Conservation (phyloP, 2,329 filamentous ascomycete species). For the Polychaeton citri region DNA sequence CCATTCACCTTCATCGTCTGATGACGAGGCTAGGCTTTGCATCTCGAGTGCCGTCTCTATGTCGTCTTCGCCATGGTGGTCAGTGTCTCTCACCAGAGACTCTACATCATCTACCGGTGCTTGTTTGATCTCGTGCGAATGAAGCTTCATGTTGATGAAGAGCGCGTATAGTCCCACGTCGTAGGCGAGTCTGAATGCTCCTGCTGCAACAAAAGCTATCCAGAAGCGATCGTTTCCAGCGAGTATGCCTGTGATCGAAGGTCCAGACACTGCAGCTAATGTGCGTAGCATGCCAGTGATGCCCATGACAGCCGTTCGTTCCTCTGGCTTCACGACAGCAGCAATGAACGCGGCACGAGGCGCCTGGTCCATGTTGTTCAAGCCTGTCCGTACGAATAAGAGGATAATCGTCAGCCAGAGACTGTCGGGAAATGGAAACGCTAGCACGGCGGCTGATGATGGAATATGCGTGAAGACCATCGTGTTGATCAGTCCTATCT, state of each 20-base stretch:
- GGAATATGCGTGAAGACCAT: constrained; percentile 49
- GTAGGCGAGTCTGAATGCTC: constrained; percentile 40
- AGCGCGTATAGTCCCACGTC: constrained; percentile 46
- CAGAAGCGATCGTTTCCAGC: constrained; percentile 43
- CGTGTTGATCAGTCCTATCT: constrained; percentile 47
- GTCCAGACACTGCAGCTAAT: constrained; percentile 42
- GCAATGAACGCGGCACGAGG: constrained; percentile 54
- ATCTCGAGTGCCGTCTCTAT: background rate
- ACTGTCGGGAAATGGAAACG: constrained; percentile 43
- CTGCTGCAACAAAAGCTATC: constrained; percentile 49
- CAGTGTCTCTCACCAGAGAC: background rate
- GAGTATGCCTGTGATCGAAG: constrained; percentile 42
- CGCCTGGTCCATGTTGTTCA: constrained; percentile 59
- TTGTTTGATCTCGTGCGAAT: background rate
- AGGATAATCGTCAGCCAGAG: constrained; percentile 41
- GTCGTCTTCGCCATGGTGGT: background rate
- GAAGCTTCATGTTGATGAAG: constrained; percentile 45
- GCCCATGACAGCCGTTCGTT: constrained; percentile 58
- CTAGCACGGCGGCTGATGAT: constrained; percentile 45
- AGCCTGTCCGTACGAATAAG: constrained; percentile 44
- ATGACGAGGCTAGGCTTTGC: background rate
- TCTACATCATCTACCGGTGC: background rate
- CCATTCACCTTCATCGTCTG: background rate
- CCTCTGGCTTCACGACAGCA: constrained; percentile 49
- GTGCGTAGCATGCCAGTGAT: constrained; percentile 50